Evolutionary conservation across 2,329 filamentous ascomycete genomes (phyloP), one percentile per base, ranked within the genome.

Genomic region (Didymella keratinophila): DNA sequence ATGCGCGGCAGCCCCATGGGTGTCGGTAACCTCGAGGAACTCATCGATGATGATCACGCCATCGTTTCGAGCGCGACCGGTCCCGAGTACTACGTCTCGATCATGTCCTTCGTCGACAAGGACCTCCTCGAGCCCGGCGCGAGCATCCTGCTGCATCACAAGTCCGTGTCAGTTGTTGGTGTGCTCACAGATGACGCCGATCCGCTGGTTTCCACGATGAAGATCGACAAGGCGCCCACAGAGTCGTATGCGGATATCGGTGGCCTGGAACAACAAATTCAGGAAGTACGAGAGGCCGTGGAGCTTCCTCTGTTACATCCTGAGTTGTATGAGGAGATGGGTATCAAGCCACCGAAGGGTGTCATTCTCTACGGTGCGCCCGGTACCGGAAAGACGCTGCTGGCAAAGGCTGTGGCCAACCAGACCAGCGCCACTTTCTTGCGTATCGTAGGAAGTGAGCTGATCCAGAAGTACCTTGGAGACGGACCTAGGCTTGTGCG

Each of bases 41-140:
- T 99, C 83, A 99, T 99, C 75, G 95, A 99, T 73, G 95, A 99
- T 77, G 95, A 99, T 81, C 95, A 99, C 74, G 95, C 95, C 62
- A 99, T 99, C 74, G 95, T 99, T 34, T 97, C 93, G 18, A 97
- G 93, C 77, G 96, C 95, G 0, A 98, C 95, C 7, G 95, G 95
- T 0, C 95, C 95, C 1, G 95, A 99, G 78, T 99, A 97, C 85
- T 99, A 98, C 78, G 95, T 99, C 67, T 97, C 93, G 69, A 99
- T 99, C 85, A 98, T 98, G 95, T 97, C 94, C 54, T 99, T 99
- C 73, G 95, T 99, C 66, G 95, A 99, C 84, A 99, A 99, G 81
- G 95, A 99, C 73, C 87, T 99, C 4, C 85, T 99, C 42, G 95
- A 99, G 79, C 95, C 95, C 1, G 96, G 96, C 61, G 93, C 95